Evolutionary conservation across 306 rosid genomes (phyloP), one percentile per base, ranked within the genome.

Genomic region (Cucurbita moschata): DNA sequence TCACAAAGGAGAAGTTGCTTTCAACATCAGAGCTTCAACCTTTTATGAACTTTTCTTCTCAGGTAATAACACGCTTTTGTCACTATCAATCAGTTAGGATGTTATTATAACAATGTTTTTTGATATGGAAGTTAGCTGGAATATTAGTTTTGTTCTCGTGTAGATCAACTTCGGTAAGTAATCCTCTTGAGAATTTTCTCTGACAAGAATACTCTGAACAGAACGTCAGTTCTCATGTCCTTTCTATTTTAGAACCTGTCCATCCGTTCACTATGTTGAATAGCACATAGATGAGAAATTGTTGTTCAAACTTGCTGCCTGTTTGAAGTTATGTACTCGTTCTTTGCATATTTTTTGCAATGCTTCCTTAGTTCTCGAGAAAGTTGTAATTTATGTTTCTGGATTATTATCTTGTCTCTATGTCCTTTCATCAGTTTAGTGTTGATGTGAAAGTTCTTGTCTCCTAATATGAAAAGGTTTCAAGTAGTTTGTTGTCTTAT

Each of bases 1-100:
- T 94, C 77, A 89, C 99, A 46, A 94, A 94, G 82, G 99, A 94
- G 83, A 91, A 83, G 77, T 81, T 94, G 83, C 97, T 94, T 71
- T 84, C 99, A 72, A 19, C 80, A 4, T 72, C 83, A 1, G 95
- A 91, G 82, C 95, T 91, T 2, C 78, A 87, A 83, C 96, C 96
- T 4, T 87, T 88, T 85, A 82, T 77, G 73, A 94, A 94, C 78
- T 94, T 83, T 84, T 87, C 97, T 50, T 94, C 99, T 68, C 97
- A 94, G 99, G 97, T 91, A 81, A 77, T 83, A 46, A 44, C 7
- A 51, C 78, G 52, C 75, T 57, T 72, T 53, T 65, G 21, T 61
- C 58, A 70, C 54, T 53, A 16, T 73, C 39, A 62, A 39, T 51
- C 5, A 8, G 14, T 18, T 62, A 46, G 40, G 16, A 7, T 47